These are phyloP conservation scores for Akanthomyces lecanii DNA, from an alignment of 2,329 filamentous ascomycete species.

Conservation along the genomic window DNA sequence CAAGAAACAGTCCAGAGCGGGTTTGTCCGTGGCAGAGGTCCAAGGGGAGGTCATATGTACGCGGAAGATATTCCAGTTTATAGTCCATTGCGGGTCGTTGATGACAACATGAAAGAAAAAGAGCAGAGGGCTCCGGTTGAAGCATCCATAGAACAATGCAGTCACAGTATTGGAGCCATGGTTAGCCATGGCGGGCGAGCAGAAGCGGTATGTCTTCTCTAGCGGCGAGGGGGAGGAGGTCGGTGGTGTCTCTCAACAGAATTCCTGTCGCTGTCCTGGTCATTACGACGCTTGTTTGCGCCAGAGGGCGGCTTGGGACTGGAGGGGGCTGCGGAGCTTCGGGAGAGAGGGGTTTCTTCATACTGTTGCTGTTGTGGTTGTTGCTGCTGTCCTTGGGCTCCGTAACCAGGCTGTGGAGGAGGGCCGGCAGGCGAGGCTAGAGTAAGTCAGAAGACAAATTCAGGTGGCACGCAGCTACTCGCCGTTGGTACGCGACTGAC, in stretches of 20 bases:
- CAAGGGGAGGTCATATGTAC: conserved; percentile 8
- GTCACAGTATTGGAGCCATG: conserved; percentile 5
- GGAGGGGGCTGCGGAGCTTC: conserved; percentile 35
- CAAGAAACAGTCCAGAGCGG: conserved; percentile 11
- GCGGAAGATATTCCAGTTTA: conserved; percentile 8
- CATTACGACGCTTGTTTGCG: conserved; percentile 38
- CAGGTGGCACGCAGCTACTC: conserved; percentile 13
- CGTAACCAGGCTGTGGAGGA: conserved; percentile 25
- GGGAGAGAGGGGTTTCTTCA: conserved; percentile 42
- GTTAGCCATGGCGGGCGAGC: not conserved
- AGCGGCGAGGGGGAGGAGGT: conserved; percentile 33
- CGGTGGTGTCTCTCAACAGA: conserved; percentile 37
- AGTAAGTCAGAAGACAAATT: conserved; percentile 28
- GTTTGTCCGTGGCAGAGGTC: conserved; percentile 11
- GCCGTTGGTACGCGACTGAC: conserved; percentile 44
- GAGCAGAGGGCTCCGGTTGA: conserved; percentile 20
- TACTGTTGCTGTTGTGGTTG: conserved; percentile 39
- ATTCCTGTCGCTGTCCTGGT: conserved; percentile 40
- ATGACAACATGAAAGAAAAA: conserved; percentile 7
- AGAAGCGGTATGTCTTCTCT: conserved; percentile 17
- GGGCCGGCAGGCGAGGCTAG: conserved; percentile 50
- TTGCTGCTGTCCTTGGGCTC: conserved; percentile 36
- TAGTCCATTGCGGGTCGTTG: conserved; percentile 12
- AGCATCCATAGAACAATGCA: conserved; percentile 30
- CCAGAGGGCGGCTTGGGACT: conserved; percentile 37